Base-by-base conservation (phyloP, 305 asterid genomes). In the Fraxinus greggii region DNA sequence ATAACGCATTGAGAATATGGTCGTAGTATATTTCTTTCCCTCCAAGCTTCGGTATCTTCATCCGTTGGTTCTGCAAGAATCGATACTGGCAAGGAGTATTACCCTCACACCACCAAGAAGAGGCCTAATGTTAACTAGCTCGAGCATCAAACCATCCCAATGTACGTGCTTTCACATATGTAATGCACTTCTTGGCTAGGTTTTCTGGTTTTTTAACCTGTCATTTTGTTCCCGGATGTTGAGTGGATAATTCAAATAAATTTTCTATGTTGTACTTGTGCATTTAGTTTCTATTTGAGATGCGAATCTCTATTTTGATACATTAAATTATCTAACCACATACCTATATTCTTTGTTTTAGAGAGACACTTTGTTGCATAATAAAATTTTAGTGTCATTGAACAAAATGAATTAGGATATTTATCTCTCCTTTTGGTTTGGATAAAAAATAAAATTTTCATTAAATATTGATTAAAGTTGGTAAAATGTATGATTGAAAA, bases 11-110 rank as follows among this genome's bases (percentile, higher is more conserved):
- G 40, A 35, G 1, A 35, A 35, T 35, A 7, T 35, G 40, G 7
- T 1, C 40, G 42, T 2, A 36, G 12, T 7, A 7, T 36, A 36
- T 8, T 3, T 38, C 13, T 38, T 38, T 38, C 45, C 13, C 45
- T 38, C 13, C 3, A 8, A 9, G 13, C 12, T 38, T 38, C 13
- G 13, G 0, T 8, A 7, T 8, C 45, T 38, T 38, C 13, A 38
- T 8, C 3, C 0, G 13, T 38, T 38, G 45, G 45, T 38, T 38
- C 96, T 78, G 87, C 92, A 79, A 90, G 94, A 84, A 79, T 91
- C 4, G 97, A 94, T 79, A 93, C 83, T 54, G 95, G 95, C 89
- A 93, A 89, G 94, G 97, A 92, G 79, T 93, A 90, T 85, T 95
- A 93, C 72, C 97, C 94, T n/a, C 92, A 93, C 89, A 87, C 97